A percentile compares a stretch with the other conserved stretches of the same genome.
Conservation (phyloP, 2,329 filamentous ascomycete genomes). For the Nakataea oryzae region DNA sequence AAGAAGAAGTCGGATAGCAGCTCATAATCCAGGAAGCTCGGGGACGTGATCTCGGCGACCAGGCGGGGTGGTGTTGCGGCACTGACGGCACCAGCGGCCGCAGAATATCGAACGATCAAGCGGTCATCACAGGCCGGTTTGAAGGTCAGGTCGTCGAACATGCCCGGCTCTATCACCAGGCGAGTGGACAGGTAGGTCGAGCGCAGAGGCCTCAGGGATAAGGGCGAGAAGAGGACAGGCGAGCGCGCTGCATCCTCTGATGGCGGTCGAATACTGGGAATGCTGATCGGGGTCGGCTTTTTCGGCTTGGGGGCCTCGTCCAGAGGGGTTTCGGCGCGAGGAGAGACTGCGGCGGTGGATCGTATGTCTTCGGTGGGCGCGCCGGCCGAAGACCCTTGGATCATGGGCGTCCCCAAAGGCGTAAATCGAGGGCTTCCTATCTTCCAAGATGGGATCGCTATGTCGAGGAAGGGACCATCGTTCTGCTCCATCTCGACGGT, state of each 20-base stretch:
- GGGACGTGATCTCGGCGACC: slow-evolving; percentile 92
- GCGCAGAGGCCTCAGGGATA: slow-evolving; percentile 28
- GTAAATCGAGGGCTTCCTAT: slow-evolving; percentile 77
- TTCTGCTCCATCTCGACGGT: slow-evolving; percentile 46
- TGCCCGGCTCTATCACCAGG: slow-evolving; percentile 54
- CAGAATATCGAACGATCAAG: slow-evolving; percentile 71
- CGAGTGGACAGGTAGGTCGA: slow-evolving; percentile 38
- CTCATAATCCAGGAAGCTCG: slow-evolving; percentile 92
- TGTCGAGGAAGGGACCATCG: slow-evolving; percentile 48
- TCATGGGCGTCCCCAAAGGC: slow-evolving; percentile 59
- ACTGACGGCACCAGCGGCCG: slow-evolving; percentile 61
- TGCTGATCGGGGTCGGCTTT: slow-evolving; percentile 25
- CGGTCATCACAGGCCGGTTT: slow-evolving; percentile 71
- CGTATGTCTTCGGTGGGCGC: slow-evolving; percentile 63
- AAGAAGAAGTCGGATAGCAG: slow-evolving; percentile 96
- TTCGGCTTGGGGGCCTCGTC: slow-evolving; percentile 22
- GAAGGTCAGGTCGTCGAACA: slow-evolving; percentile 74
- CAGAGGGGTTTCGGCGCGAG: slow-evolving; percentile 26
- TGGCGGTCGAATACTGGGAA: slow-evolving; percentile 23
- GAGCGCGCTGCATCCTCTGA: slow-evolving; percentile 16
- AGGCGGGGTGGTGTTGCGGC: slow-evolving; percentile 86
- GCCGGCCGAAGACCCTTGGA: slow-evolving; percentile 67
- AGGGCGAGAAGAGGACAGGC: slow-evolving; percentile 22
- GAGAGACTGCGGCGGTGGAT: slow-evolving; percentile 50
- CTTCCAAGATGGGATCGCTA: slow-evolving; percentile 75